A percentile compares a stretch with the other conserved stretches of the same genome.
These are phyloP conservation scores for Debaryomycetaceae sp. DNA, from an alignment of 1,139 yeast genomes.

Conservation along the genomic window DNA sequence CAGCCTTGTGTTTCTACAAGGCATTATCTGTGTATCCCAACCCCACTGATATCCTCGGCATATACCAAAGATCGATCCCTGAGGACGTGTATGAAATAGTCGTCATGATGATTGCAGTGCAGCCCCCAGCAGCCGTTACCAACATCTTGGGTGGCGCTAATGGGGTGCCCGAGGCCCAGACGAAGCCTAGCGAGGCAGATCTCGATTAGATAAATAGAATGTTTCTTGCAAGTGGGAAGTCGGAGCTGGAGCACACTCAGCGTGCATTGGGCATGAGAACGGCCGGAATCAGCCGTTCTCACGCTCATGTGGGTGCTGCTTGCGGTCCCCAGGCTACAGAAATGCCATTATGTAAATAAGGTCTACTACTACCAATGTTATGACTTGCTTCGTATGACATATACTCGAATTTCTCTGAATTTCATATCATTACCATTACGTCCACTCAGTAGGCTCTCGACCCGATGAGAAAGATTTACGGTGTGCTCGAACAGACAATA, in stretches of 20 bases:
- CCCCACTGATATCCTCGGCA: conserved; percentile 84
- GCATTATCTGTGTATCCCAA: conserved; percentile 94
- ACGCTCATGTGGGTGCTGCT: neutral
- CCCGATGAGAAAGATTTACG: neutral
- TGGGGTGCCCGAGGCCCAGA: conserved; percentile 20
- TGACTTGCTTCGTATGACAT: neutral
- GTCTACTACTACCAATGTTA: neutral
- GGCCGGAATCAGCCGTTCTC: neutral
- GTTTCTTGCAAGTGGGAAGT: neutral
- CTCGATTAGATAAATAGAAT: conserved; percentile 25
- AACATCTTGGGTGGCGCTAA: conserved; percentile 50
- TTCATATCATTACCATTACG: no score
- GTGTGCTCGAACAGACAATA: neutral
- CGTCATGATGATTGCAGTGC: conserved; percentile 82
- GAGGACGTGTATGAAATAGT: conserved; percentile 77
- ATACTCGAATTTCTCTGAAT: neutral
- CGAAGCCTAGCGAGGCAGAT: conserved; percentile 34
- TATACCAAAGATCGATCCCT: conserved; percentile 86
- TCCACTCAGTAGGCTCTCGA: neutral
- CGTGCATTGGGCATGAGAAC: neutral
- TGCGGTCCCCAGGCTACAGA: neutral
- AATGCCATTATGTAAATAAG: neutral
- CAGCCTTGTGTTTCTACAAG: conserved; percentile 89
- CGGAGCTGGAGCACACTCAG: neutral
- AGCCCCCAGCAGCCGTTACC: conserved; percentile 82